Conservation (phyloP, 2,329 filamentous ascomycete species). For the Ophiostoma populinum region DNA sequence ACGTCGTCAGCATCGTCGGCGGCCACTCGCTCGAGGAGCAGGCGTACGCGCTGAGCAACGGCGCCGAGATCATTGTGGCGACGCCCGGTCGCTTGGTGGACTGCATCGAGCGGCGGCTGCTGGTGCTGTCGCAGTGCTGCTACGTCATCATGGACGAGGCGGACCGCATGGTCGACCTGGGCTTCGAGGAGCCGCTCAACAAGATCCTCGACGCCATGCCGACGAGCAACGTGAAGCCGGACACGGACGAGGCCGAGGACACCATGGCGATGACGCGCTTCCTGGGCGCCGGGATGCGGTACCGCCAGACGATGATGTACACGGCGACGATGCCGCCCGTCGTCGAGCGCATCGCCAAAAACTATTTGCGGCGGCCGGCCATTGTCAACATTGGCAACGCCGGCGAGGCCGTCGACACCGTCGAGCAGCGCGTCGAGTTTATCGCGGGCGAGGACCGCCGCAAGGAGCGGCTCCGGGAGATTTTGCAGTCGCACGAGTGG, state of each 20-base stretch:
- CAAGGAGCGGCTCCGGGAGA: slow-evolving; percentile 89
- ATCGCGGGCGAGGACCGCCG: slow-evolving; percentile 81
- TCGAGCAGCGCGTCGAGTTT: slow-evolving; percentile 93
- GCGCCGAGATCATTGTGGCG: slow-evolving; percentile 95
- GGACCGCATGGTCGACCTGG: slow-evolving; percentile 96
- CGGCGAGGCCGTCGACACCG: slow-evolving; percentile 91
- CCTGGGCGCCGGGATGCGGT: slow-evolving; percentile 58
- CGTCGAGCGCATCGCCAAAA: slow-evolving; percentile 90
- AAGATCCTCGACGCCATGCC: slow-evolving; percentile 92
- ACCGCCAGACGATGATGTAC: slow-evolving; percentile 99
- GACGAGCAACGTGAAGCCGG: slow-evolving; percentile 85
- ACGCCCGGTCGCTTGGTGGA: slow-evolving; percentile 93
- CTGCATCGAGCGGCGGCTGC: slow-evolving; percentile 81
- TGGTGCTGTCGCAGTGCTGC: slow-evolving; percentile 90
- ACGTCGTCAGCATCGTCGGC: slow-evolving; percentile 92
- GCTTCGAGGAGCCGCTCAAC: slow-evolving; percentile 94
- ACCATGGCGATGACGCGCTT: slow-evolving; percentile 67
- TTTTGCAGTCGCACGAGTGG: slow-evolving; percentile 66
- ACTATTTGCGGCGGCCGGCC: slow-evolving; percentile 83
- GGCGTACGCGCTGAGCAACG: slow-evolving; percentile 73
- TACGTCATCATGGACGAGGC: slow-evolving; percentile 99
- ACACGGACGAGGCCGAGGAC: slow-evolving; percentile 82
- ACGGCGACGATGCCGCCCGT: slow-evolving; percentile 91
- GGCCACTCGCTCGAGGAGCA: slow-evolving; percentile 92
- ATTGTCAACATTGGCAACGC: slow-evolving; percentile 89